Conservation (phyloP, 2,329 filamentous ascomycete genomes). For the Microcyclospora tardicrescens region DNA sequence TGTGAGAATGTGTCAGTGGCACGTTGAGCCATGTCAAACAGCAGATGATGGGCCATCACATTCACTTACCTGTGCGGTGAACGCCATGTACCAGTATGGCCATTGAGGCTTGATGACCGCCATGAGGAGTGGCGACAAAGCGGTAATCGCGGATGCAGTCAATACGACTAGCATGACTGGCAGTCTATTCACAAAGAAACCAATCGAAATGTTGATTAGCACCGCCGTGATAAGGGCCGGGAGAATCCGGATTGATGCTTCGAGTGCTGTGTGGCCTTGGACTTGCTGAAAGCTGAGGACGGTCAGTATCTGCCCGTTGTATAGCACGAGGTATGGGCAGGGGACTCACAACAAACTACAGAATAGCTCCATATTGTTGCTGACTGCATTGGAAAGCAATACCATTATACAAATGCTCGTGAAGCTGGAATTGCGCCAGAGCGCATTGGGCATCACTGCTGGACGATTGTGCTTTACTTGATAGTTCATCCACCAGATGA, state of each 20-base stretch:
- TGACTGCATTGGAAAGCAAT: conserved; percentile 27
- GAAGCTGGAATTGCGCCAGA: conserved; percentile 47
- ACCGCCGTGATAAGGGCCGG: conserved; percentile 35
- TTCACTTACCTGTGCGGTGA: conserved; percentile 9
- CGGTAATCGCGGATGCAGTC: conserved; percentile 5
- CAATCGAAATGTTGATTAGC: conserved; percentile 22
- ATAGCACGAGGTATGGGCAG: too few relatives aligned
- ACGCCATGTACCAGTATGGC: conserved; percentile 33
- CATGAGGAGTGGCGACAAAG: conserved; percentile 34
- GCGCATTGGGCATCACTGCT: conserved; percentile 48
- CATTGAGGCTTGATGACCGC: conserved; percentile 33
- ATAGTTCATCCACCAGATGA: conserved; percentile 42
- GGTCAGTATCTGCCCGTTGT: too few relatives aligned
- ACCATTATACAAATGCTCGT: conserved; percentile 39
- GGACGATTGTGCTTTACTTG: conserved; percentile 35
- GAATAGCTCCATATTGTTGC: conserved; percentile 26
- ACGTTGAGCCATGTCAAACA: neutral
- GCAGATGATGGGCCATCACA: neutral
- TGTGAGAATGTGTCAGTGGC: neutral
- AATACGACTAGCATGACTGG: conserved; percentile 7
- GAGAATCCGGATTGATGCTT: conserved; percentile 27
- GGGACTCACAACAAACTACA: conserved; percentile 22
- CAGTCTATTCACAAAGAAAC: conserved; percentile 11
- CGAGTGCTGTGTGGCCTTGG: conserved; percentile 9
- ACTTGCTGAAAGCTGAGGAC: conserved; percentile 12